Percentiles rank a stretch among this genome's conserved stretches.
phyloP scores from a whole-genome alignment of 495 filamentous ascomycete genomes.

The Tirmania nivea region DNA sequence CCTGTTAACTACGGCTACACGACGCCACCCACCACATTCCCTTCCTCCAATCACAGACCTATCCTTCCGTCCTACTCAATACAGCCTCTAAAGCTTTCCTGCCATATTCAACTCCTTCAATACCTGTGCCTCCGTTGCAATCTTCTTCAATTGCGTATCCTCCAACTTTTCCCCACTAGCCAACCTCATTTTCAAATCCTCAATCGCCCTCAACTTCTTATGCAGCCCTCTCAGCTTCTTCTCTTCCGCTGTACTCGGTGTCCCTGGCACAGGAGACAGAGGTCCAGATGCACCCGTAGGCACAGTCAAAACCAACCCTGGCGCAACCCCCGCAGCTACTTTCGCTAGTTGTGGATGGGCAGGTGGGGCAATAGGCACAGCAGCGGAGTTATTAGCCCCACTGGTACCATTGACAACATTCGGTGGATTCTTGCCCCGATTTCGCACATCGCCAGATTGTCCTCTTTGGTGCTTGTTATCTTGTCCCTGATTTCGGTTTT shows the following conservation, averaged over 20 bases:
- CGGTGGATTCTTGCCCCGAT: slow-evolving; percentile 2
- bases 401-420: neutral
- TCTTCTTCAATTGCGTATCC: slow-evolving; percentile 97
- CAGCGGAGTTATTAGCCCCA: slow-evolving; percentile 8
- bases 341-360: neutral
- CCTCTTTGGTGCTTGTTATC: slow-evolving; percentile 14
- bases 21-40: too few species aligned
- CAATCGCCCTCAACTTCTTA: slow-evolving; percentile 95
- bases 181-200: slow-evolving; percentile 88
- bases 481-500: slow-evolving; percentile 3
- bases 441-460: slow-evolving; percentile 1
- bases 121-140: slow-evolving; percentile 63
- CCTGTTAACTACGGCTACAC: too few species aligned
- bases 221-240: slow-evolving; percentile 81
- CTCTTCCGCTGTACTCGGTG: slow-evolving; percentile 11
- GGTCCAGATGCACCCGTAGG: neutral
- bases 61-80: neutral
- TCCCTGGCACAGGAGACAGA: slow-evolving; percentile 2
- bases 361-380: slow-evolving; percentile 1
- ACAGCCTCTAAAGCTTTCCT: slow-evolving; percentile 11
- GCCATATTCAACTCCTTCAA: slow-evolving; percentile 56
- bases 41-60: too few species aligned
- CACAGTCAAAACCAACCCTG: neutral
- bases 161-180: slow-evolving; percentile 90
- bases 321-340: neutral